Evolutionary conservation across 2,329 filamentous ascomycete genomes (phyloP), one percentile per base, ranked within the genome.

Genomic region (Nannizziopsis arthrosporioides): DNA sequence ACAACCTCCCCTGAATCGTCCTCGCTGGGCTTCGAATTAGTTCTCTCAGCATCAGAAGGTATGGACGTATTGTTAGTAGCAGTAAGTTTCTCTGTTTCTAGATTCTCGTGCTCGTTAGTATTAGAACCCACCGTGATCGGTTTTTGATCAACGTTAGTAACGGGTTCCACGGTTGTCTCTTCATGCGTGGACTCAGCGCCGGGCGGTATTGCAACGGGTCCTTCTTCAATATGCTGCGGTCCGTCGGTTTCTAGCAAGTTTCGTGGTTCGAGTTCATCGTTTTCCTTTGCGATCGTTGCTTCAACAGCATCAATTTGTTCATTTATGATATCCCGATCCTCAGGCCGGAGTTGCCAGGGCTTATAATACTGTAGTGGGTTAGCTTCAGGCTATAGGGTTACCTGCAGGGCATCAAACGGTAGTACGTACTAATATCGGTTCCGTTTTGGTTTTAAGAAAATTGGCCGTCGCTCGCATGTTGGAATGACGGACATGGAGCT

Each of bases 1-100:
- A 93, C 74, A 49, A 90, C 81, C 59, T 89, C 85, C 46, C 80
- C 84, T 44, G 77, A 75, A 53, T 87, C 81, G 58, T 89, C 84
- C 51, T 84, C 75, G 56, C 75, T 61, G 50, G 72, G 59, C 59
- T 67, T 68, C 53, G 66, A 64, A 66, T 71, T 49, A 32, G 60
- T 54, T 51, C 48, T 54, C 51, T 60, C 61, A 49, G 51, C 48
- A 56, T 54, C 56, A 57, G 70, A 63, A 63, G 68, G 63, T 65
- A 66, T 56, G 53, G 64, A 61, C 59, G 59, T 55, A 53, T 63
- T 55, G 54, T 58, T 56, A 55, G 62, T 50, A 43, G 46, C 30
- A 32, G 58, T 55, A 27, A 50, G 50, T 35, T 48, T 52, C 32
- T 49, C 34, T 38, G 19, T 35, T 37, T 48, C 45, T 48, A 22